Percentiles rank a stretch among this genome's conserved stretches.
phyloP scores from a whole-genome alignment of 2,329 filamentous ascomycete genomes.

The Verticillium albo-atrum region DNA sequence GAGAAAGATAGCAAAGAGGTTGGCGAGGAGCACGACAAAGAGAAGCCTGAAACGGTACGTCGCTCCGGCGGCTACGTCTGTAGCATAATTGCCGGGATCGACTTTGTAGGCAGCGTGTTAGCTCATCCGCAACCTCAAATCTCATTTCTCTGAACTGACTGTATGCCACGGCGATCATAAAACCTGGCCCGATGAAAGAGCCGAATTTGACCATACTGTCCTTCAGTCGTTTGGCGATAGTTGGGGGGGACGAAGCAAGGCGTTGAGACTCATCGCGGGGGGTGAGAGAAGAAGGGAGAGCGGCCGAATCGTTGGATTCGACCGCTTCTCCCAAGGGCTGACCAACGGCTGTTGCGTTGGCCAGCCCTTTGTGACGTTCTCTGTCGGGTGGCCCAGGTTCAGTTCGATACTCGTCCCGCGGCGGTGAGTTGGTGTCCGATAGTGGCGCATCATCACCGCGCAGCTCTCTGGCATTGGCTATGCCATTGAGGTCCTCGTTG shows the following conservation, averaged over 20 bases:
- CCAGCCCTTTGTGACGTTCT: not conserved
- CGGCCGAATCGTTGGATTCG: slow-evolving; percentile 1
- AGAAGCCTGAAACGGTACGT: slow-evolving; percentile 61
- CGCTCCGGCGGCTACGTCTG: slow-evolving; percentile 64
- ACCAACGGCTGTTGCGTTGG: slow-evolving; percentile 3
- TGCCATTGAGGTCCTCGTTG: slow-evolving; percentile 51
- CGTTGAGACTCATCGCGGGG: not conserved
- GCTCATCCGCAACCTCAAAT: not conserved
- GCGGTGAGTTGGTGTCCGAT: not conserved
- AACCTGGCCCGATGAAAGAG: slow-evolving; percentile 62
- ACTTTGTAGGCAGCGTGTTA: slow-evolving; percentile 28
- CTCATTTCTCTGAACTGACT: slow-evolving; percentile 39
- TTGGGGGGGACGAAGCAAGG: not conserved
- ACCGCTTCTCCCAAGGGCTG: slow-evolving; percentile 8
- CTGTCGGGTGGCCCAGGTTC: not conserved
- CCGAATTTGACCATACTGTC: slow-evolving; percentile 40
- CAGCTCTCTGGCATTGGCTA: slow-evolving; percentile 39
- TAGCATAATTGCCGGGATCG: slow-evolving; percentile 65
- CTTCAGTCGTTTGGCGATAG: slow-evolving; percentile 7
- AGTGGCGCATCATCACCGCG: not conserved
- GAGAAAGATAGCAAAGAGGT: slow-evolving; percentile 66
- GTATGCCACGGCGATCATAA: slow-evolving; percentile 58
- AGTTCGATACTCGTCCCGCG: not conserved
- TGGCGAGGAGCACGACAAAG: slow-evolving; percentile 65
- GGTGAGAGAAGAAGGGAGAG: slow-evolving; percentile 4